Conservation (phyloP, 2,329 filamentous ascomycete genomes). For the Dactylellina haptotyla region DNA sequence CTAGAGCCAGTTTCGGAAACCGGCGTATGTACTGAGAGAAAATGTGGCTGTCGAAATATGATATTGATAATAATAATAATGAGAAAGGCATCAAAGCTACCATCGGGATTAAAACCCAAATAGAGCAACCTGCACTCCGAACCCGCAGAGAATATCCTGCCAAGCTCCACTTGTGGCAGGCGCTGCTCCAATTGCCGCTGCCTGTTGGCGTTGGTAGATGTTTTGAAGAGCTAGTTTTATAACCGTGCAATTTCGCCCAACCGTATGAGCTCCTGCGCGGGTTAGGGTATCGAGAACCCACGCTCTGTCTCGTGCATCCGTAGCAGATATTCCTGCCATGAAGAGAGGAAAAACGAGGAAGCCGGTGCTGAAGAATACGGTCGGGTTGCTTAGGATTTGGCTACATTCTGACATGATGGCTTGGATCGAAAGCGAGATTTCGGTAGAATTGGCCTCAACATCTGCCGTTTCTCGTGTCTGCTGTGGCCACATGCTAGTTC, state of each 20-base stretch:
- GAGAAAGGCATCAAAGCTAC: conserved; percentile 13
- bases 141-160: conserved; percentile 50
- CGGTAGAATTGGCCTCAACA: conserved; percentile 63
- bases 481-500: conserved; percentile 67
- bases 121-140: conserved; percentile 52
- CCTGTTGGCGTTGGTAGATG: conserved; percentile 43
- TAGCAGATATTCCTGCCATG: conserved; percentile 65
- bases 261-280: conserved; percentile 43
- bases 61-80: not conserved
- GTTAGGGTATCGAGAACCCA: conserved; percentile 65
- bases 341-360: conserved; percentile 68
- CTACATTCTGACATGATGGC: conserved; percentile 59
- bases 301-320: conserved; percentile 62
- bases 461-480: conserved; percentile 64
- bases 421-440: conserved; percentile 64
- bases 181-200: conserved; percentile 34
- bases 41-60: conserved; percentile 31
- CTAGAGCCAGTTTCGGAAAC: conserved; percentile 18
- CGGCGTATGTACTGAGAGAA: conserved; percentile 21
- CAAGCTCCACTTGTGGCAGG: conserved; percentile 37
- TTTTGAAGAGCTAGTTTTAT: conserved; percentile 47
- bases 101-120: conserved; percentile 48
- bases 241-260: conserved; percentile 48
- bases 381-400: conserved; percentile 55
- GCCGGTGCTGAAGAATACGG: conserved; percentile 62